phyloP scores from a whole-genome alignment of 805 yeast species.

The Lachancea cidri region DNA sequence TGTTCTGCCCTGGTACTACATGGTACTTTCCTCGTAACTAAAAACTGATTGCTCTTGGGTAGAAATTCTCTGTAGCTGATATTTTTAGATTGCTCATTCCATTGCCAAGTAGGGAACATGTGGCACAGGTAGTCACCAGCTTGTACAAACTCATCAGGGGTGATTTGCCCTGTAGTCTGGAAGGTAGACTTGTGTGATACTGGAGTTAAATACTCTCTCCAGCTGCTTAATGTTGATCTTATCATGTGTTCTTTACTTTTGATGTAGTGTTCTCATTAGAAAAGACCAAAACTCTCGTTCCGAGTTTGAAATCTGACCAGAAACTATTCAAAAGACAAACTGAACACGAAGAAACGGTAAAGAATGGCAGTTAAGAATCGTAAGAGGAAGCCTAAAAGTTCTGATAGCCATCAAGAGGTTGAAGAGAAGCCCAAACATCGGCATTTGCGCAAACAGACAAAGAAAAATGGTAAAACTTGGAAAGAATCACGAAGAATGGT shows the following conservation, averaged over 20 bases:
- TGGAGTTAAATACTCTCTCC: slow-evolving; percentile 92
- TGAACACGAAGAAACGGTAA: neutral
- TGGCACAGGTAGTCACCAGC: slow-evolving; percentile 92
- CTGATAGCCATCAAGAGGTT: slow-evolving; percentile 8
- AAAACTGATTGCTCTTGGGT: slow-evolving; percentile 80
- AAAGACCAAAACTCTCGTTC: neutral
- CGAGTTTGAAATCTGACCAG: neutral
- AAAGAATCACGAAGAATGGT: slow-evolving; percentile 52
- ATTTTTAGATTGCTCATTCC: slow-evolving; percentile 55
- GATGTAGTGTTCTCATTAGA: neutral
- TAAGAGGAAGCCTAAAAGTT: slow-evolving; percentile 2
- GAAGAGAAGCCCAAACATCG: neutral
- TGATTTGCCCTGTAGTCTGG: slow-evolving; percentile 79
- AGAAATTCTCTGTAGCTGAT: slow-evolving; percentile 48
- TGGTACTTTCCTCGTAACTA: slow-evolving; percentile 88
- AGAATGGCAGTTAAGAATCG: slow-evolving; percentile 6
- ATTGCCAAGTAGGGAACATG: slow-evolving; percentile 96
- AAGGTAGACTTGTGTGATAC: slow-evolving; percentile 83
- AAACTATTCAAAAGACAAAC: neutral
- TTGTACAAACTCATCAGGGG: slow-evolving; percentile 89
- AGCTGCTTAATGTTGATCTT: slow-evolving; percentile 73
- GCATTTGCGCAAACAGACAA: neutral
- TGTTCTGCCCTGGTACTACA: slow-evolving; percentile 65
- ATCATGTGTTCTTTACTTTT: slow-evolving; percentile 33
- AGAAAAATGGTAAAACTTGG: slow-evolving; percentile 15